Evolutionary conservation across 768 basidiomycete genomes (phyloP).

Genomic region (Leccinum aurantiacum): DNA sequence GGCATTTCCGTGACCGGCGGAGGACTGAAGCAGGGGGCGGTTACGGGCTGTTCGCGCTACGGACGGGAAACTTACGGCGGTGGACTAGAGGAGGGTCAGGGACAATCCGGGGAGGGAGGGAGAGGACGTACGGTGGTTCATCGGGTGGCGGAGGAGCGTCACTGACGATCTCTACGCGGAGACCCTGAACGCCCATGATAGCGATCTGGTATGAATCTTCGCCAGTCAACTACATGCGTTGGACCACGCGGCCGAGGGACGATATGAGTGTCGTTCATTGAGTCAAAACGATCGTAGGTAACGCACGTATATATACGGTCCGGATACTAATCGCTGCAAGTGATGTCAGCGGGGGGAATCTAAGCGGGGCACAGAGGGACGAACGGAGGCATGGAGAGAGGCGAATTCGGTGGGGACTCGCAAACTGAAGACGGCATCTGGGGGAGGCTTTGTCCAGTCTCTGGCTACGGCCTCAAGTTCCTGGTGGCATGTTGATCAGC

Average conservation of each 20-base stretch:
- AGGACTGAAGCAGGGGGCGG: slow-evolving; percentile 36
- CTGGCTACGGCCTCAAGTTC: slow-evolving; percentile 78
- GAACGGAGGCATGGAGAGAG: slow-evolving; percentile 78
- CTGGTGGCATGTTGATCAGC: slow-evolving; percentile 37
- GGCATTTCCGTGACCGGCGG: slow-evolving; percentile 86
- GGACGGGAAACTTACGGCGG: slow-evolving; percentile 46
- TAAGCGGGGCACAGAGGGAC: slow-evolving; percentile 29
- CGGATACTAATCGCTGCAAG: slow-evolving; percentile 69
- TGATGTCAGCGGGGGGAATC: slow-evolving; percentile 25
- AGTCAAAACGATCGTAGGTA: slow-evolving; percentile 14
- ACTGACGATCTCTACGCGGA: slow-evolving; percentile 82
- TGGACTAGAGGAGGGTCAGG: slow-evolving; percentile 33
- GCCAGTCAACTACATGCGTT: slow-evolving; percentile 58
- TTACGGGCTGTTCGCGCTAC: slow-evolving; percentile 12
- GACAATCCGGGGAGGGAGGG: neutral
- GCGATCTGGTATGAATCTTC: slow-evolving; percentile 91
- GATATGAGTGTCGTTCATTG: slow-evolving; percentile 12
- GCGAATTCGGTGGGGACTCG: slow-evolving; percentile 88
- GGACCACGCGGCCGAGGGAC: slow-evolving; percentile 22
- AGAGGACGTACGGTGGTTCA: slow-evolving; percentile 64
- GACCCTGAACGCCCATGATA: slow-evolving; percentile 76
- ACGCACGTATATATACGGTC: slow-evolving; percentile 81
- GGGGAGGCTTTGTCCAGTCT: slow-evolving; percentile 86
- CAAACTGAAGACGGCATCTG: slow-evolving; percentile 70
- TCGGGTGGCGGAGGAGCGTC: slow-evolving; percentile 85